These are phyloP conservation scores for Rhodotorula mucilaginosa DNA, from an alignment of 1,284 basidiomycete genomes.

Conservation along the genomic window DNA sequence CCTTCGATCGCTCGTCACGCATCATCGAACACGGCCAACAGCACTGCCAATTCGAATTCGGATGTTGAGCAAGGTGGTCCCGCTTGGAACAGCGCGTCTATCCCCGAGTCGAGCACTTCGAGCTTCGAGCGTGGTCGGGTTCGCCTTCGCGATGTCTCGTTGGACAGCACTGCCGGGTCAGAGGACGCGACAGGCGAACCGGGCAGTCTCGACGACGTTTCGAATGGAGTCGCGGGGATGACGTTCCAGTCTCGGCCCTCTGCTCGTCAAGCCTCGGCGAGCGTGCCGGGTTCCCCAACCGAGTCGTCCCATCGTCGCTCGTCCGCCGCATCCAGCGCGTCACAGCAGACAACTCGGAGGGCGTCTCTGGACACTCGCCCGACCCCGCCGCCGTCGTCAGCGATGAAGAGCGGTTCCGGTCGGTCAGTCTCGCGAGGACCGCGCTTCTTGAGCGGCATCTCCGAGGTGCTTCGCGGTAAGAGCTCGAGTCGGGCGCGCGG, in stretches of 20 bases:
- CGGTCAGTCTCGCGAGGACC: slow-evolving; percentile 20
- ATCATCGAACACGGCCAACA: slow-evolving; percentile 12
- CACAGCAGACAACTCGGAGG: slow-evolving; percentile 2
- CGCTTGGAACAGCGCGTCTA: slow-evolving; percentile 30
- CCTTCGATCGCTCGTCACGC: slow-evolving; percentile 44
- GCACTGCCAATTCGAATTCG: slow-evolving; percentile 9
- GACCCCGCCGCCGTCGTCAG: neutral
- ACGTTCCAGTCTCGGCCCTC: slow-evolving; percentile 15
- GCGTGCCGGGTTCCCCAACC: neutral
- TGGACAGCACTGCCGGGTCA: neutral
- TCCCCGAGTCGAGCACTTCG: slow-evolving; percentile 25
- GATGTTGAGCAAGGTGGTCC: slow-evolving; percentile 2
- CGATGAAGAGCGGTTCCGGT: slow-evolving; percentile 12
- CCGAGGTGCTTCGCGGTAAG: slow-evolving; percentile 36
- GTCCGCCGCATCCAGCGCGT: slow-evolving; percentile 4
- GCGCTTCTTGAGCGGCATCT: slow-evolving; percentile 32
- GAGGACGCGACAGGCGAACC: slow-evolving; percentile 1
- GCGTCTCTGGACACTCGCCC: neutral
- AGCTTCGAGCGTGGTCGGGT: slow-evolving; percentile 28
- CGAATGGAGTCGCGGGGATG: slow-evolving; percentile 9
- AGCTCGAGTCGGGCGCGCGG: slow-evolving; percentile 24
- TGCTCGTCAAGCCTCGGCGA: neutral
- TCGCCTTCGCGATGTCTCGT: slow-evolving; percentile 3
- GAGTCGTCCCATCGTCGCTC: neutral
- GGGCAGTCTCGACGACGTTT: neutral